Base-by-base conservation (phyloP, 768 basidiomycete genomes). In the Krasilnikovozyma curviuscula region DNA sequence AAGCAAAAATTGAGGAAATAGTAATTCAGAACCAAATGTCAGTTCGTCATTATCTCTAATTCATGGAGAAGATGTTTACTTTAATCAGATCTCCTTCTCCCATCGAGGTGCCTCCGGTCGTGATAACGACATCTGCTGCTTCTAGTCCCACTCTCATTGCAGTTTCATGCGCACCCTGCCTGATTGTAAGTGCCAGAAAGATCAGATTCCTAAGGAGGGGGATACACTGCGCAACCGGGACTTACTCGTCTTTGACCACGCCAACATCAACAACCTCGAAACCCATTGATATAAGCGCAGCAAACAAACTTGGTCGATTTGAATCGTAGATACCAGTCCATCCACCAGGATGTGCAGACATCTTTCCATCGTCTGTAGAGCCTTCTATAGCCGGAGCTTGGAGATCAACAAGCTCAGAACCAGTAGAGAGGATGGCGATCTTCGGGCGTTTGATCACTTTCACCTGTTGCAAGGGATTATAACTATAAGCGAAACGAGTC, bases 101-200 rank as follows among this genome's bases (percentile, higher is more conserved):
- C 85, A 89, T 89, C 2, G 82, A 84, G 4, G 85, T 86, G 4
- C 85, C 85, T 10, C 85, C 85, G 1, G 85, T 91, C 1, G 82
- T 81, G 10, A 89, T 65, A 13, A 91, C 60, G 7, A 91, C 63
- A 58, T 89, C 85, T 0, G 82, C 79, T 18, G 61, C 57, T 31
- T 71, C 67, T 7, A 81, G 67, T 0, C 78, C 83, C 27, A 62
- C 63, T 50, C 62, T 57, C 40, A 91, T 70, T 3, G 73, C 73
- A 9, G 61, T 60, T 19, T 77, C 69, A 56, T 58, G 58, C 19
- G 46, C 55, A 7, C 46, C 59, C 45, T 61, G 39, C 21, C 49
- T 50, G n/a, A 33, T 54, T 19, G 31, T 25, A 29, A 8, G 21
- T 7, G 28, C 18, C 25, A 18, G 4, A 4, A 39, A 28, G 18